phyloP scores from a whole-genome alignment of 2,329 filamentous ascomycete species.

The Amauroascus niger region DNA sequence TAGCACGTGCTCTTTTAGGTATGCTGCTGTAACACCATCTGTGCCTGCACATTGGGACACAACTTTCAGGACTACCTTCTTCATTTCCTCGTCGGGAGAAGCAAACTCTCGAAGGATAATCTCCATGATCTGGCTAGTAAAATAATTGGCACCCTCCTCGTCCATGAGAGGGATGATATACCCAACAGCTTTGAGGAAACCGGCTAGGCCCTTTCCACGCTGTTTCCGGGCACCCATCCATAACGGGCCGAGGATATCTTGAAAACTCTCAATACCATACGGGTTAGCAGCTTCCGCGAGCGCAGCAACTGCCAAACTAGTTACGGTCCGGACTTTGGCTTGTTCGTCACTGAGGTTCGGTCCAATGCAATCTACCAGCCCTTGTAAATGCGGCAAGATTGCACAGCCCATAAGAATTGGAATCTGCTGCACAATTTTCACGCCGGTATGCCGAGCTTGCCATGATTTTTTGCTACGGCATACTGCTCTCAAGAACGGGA shows the following conservation, averaged over 20 bases:
- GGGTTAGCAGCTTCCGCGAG: constrained; percentile 93
- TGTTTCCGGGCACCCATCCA: constrained; percentile 97
- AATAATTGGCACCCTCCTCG: constrained; percentile 98
- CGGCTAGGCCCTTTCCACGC: constrained; percentile 87
- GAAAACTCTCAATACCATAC: constrained; percentile 98
- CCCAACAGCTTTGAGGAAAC: constrained; percentile 92
- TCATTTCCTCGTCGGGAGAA: constrained; percentile 98
- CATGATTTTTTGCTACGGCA: constrained; percentile 98
- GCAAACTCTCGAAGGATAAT: constrained; percentile 92
- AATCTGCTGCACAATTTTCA: constrained; percentile 98
- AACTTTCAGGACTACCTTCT: constrained; percentile 97
- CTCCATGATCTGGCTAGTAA: constrained; percentile 98
- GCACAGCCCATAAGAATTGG: constrained; percentile 98
- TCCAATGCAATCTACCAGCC: constrained; percentile 89
- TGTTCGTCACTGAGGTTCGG: constrained; percentile 96
- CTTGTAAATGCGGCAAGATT: constrained; percentile 88
- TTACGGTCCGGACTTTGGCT: constrained; percentile 94
- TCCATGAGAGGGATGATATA: constrained; percentile 99
- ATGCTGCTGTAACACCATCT: constrained; percentile 86
- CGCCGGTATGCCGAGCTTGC: constrained; percentile 94
- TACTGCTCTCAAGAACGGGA: constrained; percentile 90
- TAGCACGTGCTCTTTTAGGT: constrained; percentile 89
- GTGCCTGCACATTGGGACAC: constrained; percentile 92
- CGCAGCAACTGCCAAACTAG: constrained; percentile 86
- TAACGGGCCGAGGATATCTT: constrained; percentile 90